Conservation (phyloP, 2,329 filamentous ascomycete genomes). For the Aureobasidium sp. region DNA sequence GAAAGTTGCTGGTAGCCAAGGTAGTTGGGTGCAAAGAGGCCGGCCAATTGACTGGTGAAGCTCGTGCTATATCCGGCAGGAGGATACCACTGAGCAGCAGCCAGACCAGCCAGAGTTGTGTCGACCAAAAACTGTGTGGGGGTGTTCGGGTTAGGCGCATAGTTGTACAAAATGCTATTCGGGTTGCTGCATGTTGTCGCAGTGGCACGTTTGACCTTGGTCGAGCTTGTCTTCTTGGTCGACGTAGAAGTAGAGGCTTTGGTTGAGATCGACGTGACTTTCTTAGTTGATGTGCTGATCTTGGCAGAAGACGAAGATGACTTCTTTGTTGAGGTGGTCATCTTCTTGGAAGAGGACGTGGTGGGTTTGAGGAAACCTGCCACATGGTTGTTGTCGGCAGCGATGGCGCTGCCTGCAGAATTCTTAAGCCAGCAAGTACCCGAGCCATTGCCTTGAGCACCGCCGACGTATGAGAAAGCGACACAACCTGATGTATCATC, state of each 20-base stretch:
- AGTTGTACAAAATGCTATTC: constrained; percentile 11
- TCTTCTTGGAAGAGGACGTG: background rate
- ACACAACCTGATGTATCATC: constrained; percentile 16
- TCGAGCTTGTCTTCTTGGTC: constrained; percentile 1
- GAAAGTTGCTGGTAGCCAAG: constrained; percentile 17
- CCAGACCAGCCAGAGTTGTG: background rate
- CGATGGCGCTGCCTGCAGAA: constrained; percentile 6
- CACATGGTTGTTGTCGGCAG: constrained; percentile 14
- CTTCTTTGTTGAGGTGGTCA: background rate
- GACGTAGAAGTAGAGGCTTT: background rate
- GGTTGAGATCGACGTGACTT: background rate
- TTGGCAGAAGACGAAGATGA: background rate
- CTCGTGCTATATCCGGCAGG: constrained; percentile 19
- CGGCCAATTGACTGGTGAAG: constrained; percentile 9
- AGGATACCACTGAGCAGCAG: constrained; percentile 16
- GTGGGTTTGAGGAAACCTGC: constrained; percentile 12
- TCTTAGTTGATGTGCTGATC: background rate
- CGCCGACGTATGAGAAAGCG: constrained; percentile 19
- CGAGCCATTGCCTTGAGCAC: background rate
- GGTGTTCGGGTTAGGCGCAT: constrained; percentile 13
- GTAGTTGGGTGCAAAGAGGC: constrained; percentile 17
- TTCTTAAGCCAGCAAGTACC: constrained; percentile 19
- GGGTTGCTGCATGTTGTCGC: constrained; percentile 10
- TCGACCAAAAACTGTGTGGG: constrained; percentile 16
- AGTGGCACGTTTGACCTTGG: constrained; percentile 14